phyloP scores from a whole-genome alignment of 2,329 filamentous ascomycete species.

The Neonectria sp. region DNA sequence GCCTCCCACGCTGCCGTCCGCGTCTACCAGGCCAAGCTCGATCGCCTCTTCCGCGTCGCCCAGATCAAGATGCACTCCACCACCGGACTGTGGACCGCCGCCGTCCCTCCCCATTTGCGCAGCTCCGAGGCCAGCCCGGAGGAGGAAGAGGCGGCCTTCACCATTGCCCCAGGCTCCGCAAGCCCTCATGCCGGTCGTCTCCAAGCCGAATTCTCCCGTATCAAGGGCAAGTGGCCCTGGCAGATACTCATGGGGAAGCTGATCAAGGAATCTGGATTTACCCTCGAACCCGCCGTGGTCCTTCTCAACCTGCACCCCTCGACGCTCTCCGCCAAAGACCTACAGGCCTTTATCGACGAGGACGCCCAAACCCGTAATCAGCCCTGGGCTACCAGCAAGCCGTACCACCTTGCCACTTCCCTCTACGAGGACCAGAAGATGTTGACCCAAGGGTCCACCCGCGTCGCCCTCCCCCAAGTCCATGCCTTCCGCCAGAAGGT shows the following conservation, averaged over 20 bases:
- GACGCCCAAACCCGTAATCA: conserved; percentile 29
- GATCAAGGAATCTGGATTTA: conserved; percentile 40
- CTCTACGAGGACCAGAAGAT: conserved; percentile 14
- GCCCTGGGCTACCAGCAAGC: conserved; percentile 30
- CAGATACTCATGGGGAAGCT: conserved; percentile 41
- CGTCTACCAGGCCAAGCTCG: conserved; percentile 66
- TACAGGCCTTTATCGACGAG: conserved; percentile 32
- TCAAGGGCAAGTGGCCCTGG: conserved; percentile 46
- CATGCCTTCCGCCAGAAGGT: conserved; percentile 40
- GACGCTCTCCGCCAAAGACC: conserved; percentile 46
- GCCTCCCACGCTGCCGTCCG: conserved; percentile 69
- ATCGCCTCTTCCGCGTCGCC: conserved; percentile 52
- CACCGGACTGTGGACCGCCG: conserved; percentile 50
- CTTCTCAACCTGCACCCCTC: conserved; percentile 51
- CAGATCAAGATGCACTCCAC: conserved; percentile 49
- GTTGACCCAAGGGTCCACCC: conserved; percentile 17
- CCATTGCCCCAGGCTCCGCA: conserved; percentile 48
- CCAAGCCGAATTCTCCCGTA: conserved; percentile 37
- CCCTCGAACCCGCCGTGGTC: conserved; percentile 48
- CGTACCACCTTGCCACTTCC: conserved; percentile 33
- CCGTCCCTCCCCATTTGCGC: conserved; percentile 46
- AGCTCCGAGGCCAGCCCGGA: conserved; percentile 30
- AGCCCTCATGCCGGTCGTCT: conserved; percentile 33
- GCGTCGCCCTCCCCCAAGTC: conserved; percentile 25
- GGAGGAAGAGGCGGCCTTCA: conserved; percentile 47